Base-by-base conservation (phyloP, 768 basidiomycete species). In the Saitozyma podzolica region DNA sequence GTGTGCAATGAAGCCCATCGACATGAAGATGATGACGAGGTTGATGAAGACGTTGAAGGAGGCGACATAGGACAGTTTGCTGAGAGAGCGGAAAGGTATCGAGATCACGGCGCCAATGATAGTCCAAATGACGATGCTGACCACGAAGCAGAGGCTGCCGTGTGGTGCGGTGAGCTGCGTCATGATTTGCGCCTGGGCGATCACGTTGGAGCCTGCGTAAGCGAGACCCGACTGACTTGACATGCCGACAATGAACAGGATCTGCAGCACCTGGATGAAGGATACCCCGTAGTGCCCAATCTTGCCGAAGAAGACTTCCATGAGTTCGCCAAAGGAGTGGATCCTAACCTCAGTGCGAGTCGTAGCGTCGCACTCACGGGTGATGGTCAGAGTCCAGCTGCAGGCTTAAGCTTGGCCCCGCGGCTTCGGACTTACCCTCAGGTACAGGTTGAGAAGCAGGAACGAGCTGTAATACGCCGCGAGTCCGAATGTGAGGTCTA, bases 1-100 rank as follows among this genome's bases (percentile, higher is more conserved):
- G 42, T 56, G 55, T 6, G 55, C 55, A 39, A 56, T 56, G 42
- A 56, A 56, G 41, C 55, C 55, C 55, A 56, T 56, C n/a, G 55
- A 56, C 20, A 56, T 41, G 55, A 56, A 56, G 42, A 56, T 43
- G 42, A 56, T 43, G 40, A 43, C 6, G 8, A 56, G 55, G 55
- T 56, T 56, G 55, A 56, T 56, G 55, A 56, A 40, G 6, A 56
- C 55, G 43, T 56, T 56, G 11, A 43, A 40, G 9, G 55, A 56
- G 2, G 55, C 55, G 14, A 56, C 16, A 17, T 43, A 56, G 3
- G 55, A 56, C 40, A 56, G 55, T 37, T 56, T 56, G 55, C 20
- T n/a, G 10, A 56, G 42, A 4, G 55, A 56, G 10, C 55, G 40
- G 43, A 56, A 56, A 2, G 55, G 55, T 6, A 56, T 47, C 11